Base-by-base conservation (phyloP, 768 basidiomycete genomes). In the Rhizopogon rudus region DNA sequence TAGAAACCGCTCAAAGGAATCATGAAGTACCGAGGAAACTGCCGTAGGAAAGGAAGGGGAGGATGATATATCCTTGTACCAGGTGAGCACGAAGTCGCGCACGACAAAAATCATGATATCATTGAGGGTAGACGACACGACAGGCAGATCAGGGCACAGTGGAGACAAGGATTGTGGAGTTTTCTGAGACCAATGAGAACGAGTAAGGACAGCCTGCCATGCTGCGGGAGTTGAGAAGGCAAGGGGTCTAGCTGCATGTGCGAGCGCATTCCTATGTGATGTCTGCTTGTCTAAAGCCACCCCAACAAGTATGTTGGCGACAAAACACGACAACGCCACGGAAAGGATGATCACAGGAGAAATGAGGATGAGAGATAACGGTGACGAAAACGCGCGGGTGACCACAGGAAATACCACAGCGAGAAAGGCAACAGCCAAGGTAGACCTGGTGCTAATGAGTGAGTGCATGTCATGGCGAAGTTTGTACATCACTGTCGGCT, bases 201-300 rank as follows among this genome's bases (percentile, higher is more conserved):
- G 84, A 44, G 83, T 93, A 50, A 91, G 76, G 45, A 92, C 88
- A 0, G 87, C 93, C 64, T 94, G 91, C 94, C 94, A 97, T 33
- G 93, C 94, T 54, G 94, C 92, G 25, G 93, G 91, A 3, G 93
- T 93, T 4, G 92, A 91, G 75, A 97, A 96, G 3, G 83, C 80
- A 46, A 94, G 77, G 0, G 91, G 91, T 37, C 83, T 81, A 16
- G 91, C 85, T 0, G 86, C 83, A 54, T 74, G 71, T 9, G 71
- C 69, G n/a, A 86, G 73, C 42, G 70, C 70, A 41, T 76, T 73
- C n/a, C 53, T 60, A 10, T 60, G 55, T 1, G 59, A 60, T 29
- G 71, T 63, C 25, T 65, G 60, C 33, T 65, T 77, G 66, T 91
- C 89, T 56, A 90, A 74, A 50, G 74, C 65, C 69, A 83, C 77